Percentiles rank a stretch among this genome's conserved stretches.
phyloP scores from a whole-genome alignment of 768 basidiomycete genomes.

The Boletus pseudopeckii region DNA sequence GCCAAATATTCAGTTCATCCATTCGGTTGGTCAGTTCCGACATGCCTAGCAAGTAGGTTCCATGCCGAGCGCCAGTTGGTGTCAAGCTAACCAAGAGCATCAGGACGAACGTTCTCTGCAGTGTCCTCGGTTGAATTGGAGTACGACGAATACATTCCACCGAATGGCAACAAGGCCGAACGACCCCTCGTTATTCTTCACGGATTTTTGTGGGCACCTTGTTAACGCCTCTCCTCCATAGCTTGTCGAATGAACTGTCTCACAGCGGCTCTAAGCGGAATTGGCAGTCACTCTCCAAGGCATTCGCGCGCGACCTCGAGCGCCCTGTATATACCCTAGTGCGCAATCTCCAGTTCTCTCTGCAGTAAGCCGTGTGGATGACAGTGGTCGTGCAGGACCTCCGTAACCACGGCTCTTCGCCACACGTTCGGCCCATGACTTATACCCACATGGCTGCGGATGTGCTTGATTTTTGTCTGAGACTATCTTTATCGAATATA shows the following conservation, averaged over 20 bases:
- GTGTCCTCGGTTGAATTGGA: slow-evolving; percentile 27
- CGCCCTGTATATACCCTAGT: slow-evolving; percentile 76
- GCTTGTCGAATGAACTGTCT: slow-evolving; percentile 1
- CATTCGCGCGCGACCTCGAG: slow-evolving; percentile 59
- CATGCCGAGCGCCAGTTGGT: too few relatives aligned
- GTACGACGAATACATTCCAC: slow-evolving; percentile 32
- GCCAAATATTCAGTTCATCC: background rate
- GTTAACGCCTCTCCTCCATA: background rate
- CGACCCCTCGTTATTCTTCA: slow-evolving; percentile 57
- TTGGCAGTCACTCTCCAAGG: slow-evolving; percentile 79
- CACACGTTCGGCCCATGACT: slow-evolving; percentile 68
- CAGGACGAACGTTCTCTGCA: slow-evolving; percentile 20
- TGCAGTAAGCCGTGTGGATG: background rate
- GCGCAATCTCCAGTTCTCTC: slow-evolving; percentile 12
- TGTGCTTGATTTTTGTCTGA: slow-evolving; percentile 61
- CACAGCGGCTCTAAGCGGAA: slow-evolving; percentile 84
- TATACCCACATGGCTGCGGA: slow-evolving; percentile 81
- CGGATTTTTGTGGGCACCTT: slow-evolving; percentile 53
- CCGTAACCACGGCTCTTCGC: slow-evolving; percentile 86
- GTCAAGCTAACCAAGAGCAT: slow-evolving; percentile 7
- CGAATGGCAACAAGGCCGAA: slow-evolving; percentile 30
- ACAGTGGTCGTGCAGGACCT: slow-evolving; percentile 53
- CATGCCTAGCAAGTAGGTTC: slow-evolving; percentile 6
- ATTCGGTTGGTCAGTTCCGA: background rate
- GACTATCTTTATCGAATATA: slow-evolving; percentile 53